Percentiles rank a stretch among this genome's conserved stretches.
phyloP scores from a whole-genome alignment of 441 rosid genomes.

The Croton setiger region DNA sequence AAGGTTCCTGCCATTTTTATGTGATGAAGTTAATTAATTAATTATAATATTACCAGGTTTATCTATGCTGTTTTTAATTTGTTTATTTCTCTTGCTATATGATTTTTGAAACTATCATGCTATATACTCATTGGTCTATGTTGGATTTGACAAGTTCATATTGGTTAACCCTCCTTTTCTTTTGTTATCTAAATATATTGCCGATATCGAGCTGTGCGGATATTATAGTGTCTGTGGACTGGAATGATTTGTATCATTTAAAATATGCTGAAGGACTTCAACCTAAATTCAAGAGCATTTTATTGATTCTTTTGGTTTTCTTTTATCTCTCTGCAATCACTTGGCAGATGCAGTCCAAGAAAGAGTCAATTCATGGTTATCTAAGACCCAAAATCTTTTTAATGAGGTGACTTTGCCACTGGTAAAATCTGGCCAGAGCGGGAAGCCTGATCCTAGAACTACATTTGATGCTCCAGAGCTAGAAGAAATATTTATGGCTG shows the following conservation, averaged over 20 bases:
- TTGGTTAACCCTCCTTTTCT: not conserved
- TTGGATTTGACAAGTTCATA: not conserved
- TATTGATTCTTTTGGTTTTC: constrained; percentile 6
- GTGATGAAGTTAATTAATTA: not conserved
- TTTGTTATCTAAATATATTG: not conserved
- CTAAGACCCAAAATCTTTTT: constrained; percentile 68
- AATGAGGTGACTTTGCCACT: constrained; percentile 57
- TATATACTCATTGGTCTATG: not conserved
- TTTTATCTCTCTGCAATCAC: constrained; percentile 21
- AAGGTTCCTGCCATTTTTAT: not conserved
- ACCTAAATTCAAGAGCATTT: not conserved
- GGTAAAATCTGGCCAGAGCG: constrained; percentile 47
- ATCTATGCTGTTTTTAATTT: not conserved
- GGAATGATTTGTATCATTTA: not conserved
- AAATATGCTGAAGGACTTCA: not conserved
- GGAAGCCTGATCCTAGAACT: constrained; percentile 44
- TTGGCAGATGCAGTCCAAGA: constrained; percentile 68
- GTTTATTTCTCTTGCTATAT: not conserved
- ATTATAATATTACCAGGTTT: too few species aligned
- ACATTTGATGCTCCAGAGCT: constrained; percentile 42
- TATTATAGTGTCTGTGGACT: not conserved
- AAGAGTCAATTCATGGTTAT: constrained; percentile 67
- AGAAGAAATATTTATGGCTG: constrained; percentile 73
- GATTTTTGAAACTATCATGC: not conserved
- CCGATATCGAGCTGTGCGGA: not conserved